These are phyloP conservation scores for Fusarium xyrophilum DNA, from an alignment of 2,329 filamentous ascomycete genomes.

Conservation along the genomic window DNA sequence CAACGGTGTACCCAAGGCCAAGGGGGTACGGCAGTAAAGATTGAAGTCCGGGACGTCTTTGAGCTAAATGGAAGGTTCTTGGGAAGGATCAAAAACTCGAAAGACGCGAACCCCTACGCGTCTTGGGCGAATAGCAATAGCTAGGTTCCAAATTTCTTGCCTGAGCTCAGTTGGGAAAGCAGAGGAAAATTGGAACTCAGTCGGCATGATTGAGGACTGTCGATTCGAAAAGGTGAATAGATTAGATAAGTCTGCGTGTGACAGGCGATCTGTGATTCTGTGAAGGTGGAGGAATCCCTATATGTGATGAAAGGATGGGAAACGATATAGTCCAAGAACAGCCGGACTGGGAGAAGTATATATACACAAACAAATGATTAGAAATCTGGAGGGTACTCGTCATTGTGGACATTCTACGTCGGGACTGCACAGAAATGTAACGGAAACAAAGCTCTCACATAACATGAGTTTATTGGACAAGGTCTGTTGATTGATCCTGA, in stretches of 20 bases:
- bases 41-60: not conserved
- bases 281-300: rapidly evolving
- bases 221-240: too few relatives aligned
- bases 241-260: not conserved
- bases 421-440: not conserved
- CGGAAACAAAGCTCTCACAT: rapidly evolving
- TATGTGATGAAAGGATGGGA: rapidly evolving
- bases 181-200: not conserved
- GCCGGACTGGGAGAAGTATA: too few relatives aligned
- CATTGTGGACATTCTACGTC: too few relatives aligned
- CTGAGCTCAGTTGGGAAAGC: not conserved
- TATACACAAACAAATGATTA: too few relatives aligned
- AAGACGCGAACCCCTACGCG: not conserved
- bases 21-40: rapidly evolving
- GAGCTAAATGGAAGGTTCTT: not conserved
- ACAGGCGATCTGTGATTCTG: not conserved
- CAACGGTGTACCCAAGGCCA: not conserved
- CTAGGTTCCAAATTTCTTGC: not conserved
- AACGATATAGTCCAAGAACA: not conserved
- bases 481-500: too few relatives aligned
- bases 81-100: not conserved
- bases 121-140: not conserved
- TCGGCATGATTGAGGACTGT: not conserved
- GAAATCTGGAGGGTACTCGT: too few relatives aligned
- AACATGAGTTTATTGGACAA: not conserved